Conservation (phyloP, 768 basidiomycete species). For the Suillus americanus region DNA sequence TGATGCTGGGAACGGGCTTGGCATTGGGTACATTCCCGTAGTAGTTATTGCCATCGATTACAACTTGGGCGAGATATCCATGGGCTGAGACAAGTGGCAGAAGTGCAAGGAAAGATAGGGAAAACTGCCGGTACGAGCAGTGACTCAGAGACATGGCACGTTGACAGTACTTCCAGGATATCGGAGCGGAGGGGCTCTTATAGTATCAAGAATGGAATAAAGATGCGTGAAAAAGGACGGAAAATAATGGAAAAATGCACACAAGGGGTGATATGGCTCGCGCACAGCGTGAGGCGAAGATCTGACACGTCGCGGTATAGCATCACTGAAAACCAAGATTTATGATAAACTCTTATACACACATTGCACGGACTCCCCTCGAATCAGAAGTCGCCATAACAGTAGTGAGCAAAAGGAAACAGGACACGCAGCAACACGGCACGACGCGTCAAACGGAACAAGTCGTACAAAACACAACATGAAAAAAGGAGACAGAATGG, state of each 20-base stretch:
- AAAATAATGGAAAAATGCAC: slow-evolving; percentile 6
- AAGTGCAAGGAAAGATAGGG: slow-evolving; percentile 8
- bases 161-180: background rate
- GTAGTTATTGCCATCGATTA: slow-evolving; percentile 45
- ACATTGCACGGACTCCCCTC: slow-evolving; percentile 2
- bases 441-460: no score
- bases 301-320: background rate
- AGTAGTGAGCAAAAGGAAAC: no score
- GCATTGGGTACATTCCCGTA: slow-evolving; percentile 43
- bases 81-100: slow-evolving; percentile 33
- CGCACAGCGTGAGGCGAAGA: slow-evolving; percentile 1
- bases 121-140: background rate
- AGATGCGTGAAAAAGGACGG: background rate
- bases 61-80: slow-evolving; percentile 42
- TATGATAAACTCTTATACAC: no score
- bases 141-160: no score
- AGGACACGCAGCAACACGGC: no score
- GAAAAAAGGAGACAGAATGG: no score
- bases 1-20: slow-evolving; percentile 37
- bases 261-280: slow-evolving; percentile 8
- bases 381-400: no score
- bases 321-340: no score
- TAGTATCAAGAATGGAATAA: background rate
- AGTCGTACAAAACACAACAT: no score
- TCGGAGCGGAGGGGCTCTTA: background rate